These are phyloP conservation scores for Populus hybrid DNA, from an alignment of 441 rosid genomes.

Conservation along the genomic window DNA sequence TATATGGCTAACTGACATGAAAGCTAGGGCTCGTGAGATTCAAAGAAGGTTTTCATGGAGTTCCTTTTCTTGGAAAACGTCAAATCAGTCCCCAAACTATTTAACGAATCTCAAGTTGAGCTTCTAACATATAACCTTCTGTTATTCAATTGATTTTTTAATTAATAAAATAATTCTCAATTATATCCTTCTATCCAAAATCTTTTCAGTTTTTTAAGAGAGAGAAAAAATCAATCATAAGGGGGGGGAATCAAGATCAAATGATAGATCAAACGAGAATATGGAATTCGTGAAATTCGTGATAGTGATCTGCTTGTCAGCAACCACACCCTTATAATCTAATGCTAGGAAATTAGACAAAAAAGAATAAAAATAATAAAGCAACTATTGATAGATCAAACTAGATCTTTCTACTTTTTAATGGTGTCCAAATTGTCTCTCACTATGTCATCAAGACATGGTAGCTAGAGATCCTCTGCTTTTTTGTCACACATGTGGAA, in stretches of 20 bases:
- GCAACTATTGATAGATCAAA: too few relatives aligned
- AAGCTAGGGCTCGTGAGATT: neutral
- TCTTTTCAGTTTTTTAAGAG: too few relatives aligned
- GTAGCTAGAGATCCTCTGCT: neutral
- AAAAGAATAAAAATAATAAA: too few relatives aligned
- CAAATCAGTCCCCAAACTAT: too few relatives aligned
- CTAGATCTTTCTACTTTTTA: too few relatives aligned
- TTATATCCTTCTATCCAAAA: neutral
- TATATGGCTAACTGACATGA: neutral
- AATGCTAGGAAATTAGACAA: neutral
- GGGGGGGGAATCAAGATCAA: neutral
- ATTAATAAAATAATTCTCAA: too few relatives aligned
- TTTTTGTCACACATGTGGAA: slow-evolving; percentile 11
- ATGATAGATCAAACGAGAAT: neutral
- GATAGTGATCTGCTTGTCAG: slow-evolving; percentile 15
- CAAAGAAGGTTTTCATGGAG: neutral
- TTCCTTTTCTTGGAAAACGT: too few relatives aligned
- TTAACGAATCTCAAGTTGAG: neutral
- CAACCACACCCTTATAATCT: neutral
- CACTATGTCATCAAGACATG: slow-evolving; percentile 9
- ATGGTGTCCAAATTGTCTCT: slow-evolving; percentile 14
- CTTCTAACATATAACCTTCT: neutral
- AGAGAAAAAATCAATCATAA: too few relatives aligned
- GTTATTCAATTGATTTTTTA: neutral
- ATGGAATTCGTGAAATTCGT: neutral